These are phyloP conservation scores for Fusarium buharicum DNA, from an alignment of 2,329 filamentous ascomycete species.

Conservation along the genomic window DNA sequence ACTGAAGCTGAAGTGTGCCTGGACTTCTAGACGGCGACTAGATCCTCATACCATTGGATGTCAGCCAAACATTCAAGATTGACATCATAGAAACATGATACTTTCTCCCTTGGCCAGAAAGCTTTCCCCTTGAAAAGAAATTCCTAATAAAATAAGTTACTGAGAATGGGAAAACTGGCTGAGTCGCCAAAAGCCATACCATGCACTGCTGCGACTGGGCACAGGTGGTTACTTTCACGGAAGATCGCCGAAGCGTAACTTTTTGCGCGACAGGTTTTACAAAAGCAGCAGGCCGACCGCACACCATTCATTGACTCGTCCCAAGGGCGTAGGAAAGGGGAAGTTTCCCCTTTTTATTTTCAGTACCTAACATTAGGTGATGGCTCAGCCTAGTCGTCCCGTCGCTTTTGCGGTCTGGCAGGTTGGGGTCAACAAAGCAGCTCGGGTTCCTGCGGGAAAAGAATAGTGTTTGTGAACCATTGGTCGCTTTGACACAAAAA, in stretches of 20 bases:
- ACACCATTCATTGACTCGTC: not conserved
- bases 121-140: not conserved
- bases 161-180: slow-evolving; percentile 3
- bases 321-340: slow-evolving; percentile 7
- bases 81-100: slow-evolving; percentile 3
- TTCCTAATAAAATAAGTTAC: not conserved
- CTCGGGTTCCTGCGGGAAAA: slow-evolving; percentile 37
- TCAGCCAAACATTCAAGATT: not conserved
- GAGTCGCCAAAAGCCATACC: slow-evolving; percentile 6
- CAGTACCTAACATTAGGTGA: slow-evolving; percentile 11
- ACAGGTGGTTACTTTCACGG: slow-evolving; percentile 8
- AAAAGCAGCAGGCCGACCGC: slow-evolving; percentile 21
- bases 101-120: not conserved
- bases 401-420: slow-evolving; percentile 1
- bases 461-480: slow-evolving; percentile 34
- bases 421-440: slow-evolving; percentile 39
- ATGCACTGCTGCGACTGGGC: slow-evolving; percentile 9
- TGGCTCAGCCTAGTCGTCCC: slow-evolving; percentile 3
- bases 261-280: slow-evolving; percentile 17
- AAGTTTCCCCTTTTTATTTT: not conserved
- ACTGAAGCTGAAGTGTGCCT: not conserved
- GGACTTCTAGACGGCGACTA: not conserved
- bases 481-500: slow-evolving; percentile 39
- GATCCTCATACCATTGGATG: not conserved
- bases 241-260: slow-evolving; percentile 29